These are phyloP conservation scores for Hortiboletus campestris DNA, from an alignment of 768 basidiomycete genomes.

Conservation along the genomic window DNA sequence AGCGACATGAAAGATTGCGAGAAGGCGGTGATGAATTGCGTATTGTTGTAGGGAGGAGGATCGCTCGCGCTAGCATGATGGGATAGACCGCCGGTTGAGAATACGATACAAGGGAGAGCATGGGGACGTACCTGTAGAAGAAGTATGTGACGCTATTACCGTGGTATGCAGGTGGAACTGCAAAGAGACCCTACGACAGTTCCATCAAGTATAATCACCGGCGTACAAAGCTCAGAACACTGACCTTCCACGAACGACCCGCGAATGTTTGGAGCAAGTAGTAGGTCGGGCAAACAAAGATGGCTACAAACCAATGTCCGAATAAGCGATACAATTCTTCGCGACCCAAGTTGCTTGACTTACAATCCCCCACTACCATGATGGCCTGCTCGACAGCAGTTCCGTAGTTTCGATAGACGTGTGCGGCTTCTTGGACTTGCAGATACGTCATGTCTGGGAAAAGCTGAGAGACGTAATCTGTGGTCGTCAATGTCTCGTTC, in stretches of 20 bases:
- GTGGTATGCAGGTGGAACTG: conserved; percentile 29
- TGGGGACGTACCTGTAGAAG: conserved; percentile 28
- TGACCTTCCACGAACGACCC: conserved; percentile 34
- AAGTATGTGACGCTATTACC: conserved; percentile 40
- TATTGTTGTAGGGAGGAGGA: conserved; percentile 21
- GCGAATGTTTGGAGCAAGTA: conserved; percentile 30
- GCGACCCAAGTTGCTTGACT: background rate
- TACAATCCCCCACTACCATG: conserved; percentile 42
- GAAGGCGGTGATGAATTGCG: conserved; percentile 31
- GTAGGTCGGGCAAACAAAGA: conserved; percentile 38
- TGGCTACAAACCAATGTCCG: conserved; percentile 20
- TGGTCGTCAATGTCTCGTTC: conserved; percentile 18
- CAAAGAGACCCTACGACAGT: conserved; percentile 28
- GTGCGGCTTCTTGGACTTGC: conserved; percentile 25
- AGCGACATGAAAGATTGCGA: conserved; percentile 26
- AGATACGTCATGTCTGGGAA: conserved; percentile 39
- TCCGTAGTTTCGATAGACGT: conserved; percentile 32
- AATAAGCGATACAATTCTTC: background rate
- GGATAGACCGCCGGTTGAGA: background rate
- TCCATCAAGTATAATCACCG: background rate
- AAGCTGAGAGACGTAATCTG: conserved; percentile 32
- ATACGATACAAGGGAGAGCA: background rate
- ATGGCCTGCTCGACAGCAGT: conserved; percentile 35
- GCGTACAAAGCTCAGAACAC: conserved; percentile 18
- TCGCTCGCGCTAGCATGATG: background rate